Percentiles rank a stretch among this genome's conserved stretches.
Evolutionary conservation across 345 rosid species (phyloP).

Genomic region (Bruguiera sexangula): DNA sequence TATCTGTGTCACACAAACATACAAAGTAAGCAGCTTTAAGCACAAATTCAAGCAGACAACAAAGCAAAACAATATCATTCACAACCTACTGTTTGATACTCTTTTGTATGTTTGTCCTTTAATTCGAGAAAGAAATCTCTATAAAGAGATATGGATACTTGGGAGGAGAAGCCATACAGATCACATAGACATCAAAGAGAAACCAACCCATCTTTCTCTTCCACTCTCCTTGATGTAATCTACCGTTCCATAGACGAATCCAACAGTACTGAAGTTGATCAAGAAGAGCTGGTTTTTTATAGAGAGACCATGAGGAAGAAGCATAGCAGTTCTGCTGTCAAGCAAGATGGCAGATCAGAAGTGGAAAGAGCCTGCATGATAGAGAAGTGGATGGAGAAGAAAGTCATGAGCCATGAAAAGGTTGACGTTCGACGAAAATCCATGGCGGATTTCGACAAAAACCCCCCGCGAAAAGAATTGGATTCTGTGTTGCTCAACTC

Average conservation of each 20-base stretch:
- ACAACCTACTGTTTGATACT: slow-evolving; percentile 28
- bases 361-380: slow-evolving; percentile 32
- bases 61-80: slow-evolving; percentile 29
- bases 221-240: slow-evolving; percentile 31
- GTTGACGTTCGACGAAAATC: slow-evolving; percentile 45
- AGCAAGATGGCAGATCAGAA: slow-evolving; percentile 14
- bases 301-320: slow-evolving; percentile 25
- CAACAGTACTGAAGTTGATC: not conserved
- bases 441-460: slow-evolving; percentile 30
- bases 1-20: no score
- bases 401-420: slow-evolving; percentile 20
- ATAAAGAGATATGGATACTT: slow-evolving; percentile 44
- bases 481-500: slow-evolving; percentile 1
- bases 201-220: slow-evolving; percentile 29
- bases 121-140: not conserved
- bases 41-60: slow-evolving; percentile 32
- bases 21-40: slow-evolving; percentile 26
- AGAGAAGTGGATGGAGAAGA: slow-evolving; percentile 53
- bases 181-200: slow-evolving; percentile 28
- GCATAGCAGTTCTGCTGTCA: slow-evolving; percentile 3
- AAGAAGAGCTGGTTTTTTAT: slow-evolving; percentile 8
- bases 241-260: slow-evolving; percentile 35
- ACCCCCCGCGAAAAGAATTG: not conserved
- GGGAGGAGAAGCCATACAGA: slow-evolving; percentile 38
- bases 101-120: not conserved